Base-by-base conservation (phyloP, 805 yeast species). In the Kazachstania viticola region DNA sequence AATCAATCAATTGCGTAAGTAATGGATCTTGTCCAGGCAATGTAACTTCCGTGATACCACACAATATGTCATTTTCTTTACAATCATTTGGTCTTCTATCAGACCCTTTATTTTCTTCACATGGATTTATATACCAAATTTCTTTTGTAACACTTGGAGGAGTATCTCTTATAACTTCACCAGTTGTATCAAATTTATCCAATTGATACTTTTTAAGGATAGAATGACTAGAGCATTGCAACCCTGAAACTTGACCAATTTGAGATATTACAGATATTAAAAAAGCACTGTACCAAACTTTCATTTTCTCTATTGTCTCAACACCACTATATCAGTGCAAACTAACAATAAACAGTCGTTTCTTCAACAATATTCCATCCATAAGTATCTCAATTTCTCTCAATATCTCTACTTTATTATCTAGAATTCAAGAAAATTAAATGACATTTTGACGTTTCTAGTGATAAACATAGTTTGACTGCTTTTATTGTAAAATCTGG, bases 121-220 rank as follows among this genome's bases (percentile, higher is more conserved):
- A 83, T 7, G 84, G 62, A 31, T 83, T 79, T 23, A 87, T 40
- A 46, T 66, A 73, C 87, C 95, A 82, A 3, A 71, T 64, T 21
- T 65, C 55, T 30, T 61, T 66, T 2, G 80, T 71, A 21, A 54
- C 58, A 9, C 88, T 70, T 2, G 98, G 97, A 13, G 97, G 97
- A 9, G 95, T 82, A 27, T 66, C 68, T 21, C 54, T 58, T 13
- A 62, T 42, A 4, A 45, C 24, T 5, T 64, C 47, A 3, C 79
- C 79, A 5, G 27, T 9, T 3, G 31, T 17, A 30, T 64, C 63
- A 30, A 78, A 58, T 13, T 58, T 19, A 15, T 31, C 41, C 9
- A 51, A 7, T 21, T 38, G 44, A 29, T 49, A 54, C 26, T 43
- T 43, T 29, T 44, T 42, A 37, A 54, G 34, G 4, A 45, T 29